Evolutionary conservation across 1,284 basidiomycete species (phyloP).

Genomic region (Stygiomarasmius scandens): DNA sequence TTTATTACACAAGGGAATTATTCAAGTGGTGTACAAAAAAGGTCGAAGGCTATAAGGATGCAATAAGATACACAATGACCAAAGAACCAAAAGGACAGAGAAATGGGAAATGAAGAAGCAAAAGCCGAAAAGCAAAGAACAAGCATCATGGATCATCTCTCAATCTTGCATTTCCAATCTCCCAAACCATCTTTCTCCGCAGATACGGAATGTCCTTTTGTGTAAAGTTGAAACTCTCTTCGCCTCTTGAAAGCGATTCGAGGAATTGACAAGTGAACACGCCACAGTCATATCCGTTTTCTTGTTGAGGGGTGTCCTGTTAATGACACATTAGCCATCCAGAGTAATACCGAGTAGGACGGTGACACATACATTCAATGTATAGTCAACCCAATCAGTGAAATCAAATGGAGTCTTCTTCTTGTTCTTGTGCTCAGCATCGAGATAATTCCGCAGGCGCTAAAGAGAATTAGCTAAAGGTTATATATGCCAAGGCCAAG

Average conservation of each 20-base stretch:
- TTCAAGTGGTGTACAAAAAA: too few relatives aligned
- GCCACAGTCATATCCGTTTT: constrained; percentile 95
- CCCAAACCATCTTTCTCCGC: constrained; percentile 88
- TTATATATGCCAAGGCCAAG: constrained; percentile 11
- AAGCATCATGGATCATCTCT: constrained; percentile 30
- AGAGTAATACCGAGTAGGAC: background rate
- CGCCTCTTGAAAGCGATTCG: constrained; percentile 82
- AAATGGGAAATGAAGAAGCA: background rate
- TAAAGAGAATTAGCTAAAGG: constrained; percentile 31
- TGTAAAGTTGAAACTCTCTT: constrained; percentile 77
- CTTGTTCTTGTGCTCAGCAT: constrained; percentile 85
- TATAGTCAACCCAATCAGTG: constrained; percentile 76
- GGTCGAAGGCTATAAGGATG: constrained; percentile 1
- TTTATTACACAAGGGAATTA: too few relatives aligned
- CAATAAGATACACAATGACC: constrained; percentile 13
- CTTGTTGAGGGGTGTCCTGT: constrained; percentile 81
- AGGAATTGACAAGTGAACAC: constrained; percentile 95
- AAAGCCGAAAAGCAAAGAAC: background rate
- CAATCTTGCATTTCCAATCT: constrained; percentile 73
- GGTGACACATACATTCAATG: constrained; percentile 50
- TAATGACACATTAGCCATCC: constrained; percentile 28
- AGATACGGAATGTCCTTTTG: constrained; percentile 86
- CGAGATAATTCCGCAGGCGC: constrained; percentile 78
- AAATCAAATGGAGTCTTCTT: constrained; percentile 85
- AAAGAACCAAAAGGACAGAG: constrained; percentile 19